Evolutionary conservation across 1,284 basidiomycete species (phyloP).

Genomic region (Butyriboletus appendiculatus): DNA sequence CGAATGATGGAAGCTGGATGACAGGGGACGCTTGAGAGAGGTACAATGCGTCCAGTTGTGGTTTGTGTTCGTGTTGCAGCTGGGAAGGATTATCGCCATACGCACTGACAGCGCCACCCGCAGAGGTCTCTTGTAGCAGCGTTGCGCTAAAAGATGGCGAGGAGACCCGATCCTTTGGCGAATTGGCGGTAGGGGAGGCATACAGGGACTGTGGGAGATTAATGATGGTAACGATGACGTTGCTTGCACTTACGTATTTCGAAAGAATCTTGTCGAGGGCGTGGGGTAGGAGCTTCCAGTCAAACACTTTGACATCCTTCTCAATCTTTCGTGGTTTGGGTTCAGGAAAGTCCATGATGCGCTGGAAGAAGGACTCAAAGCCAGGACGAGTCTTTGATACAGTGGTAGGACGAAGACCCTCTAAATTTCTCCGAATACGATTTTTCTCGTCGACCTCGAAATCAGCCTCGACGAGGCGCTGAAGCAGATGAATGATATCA

Average conservation of each 20-base stretch:
- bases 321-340: slow-evolving; percentile 97
- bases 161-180: slow-evolving; percentile 5
- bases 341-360: slow-evolving; percentile 93
- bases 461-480: slow-evolving; percentile 80
- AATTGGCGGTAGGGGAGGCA: slow-evolving; percentile 20
- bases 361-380: slow-evolving; percentile 86
- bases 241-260: slow-evolving; percentile 78
- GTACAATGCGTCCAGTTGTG: slow-evolving; percentile 19
- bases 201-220: slow-evolving; percentile 45
- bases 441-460: slow-evolving; percentile 98
- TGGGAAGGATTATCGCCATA: slow-evolving; percentile 11
- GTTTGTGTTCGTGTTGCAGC: slow-evolving; percentile 20
- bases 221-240: background rate
- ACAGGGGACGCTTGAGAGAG: slow-evolving; percentile 28
- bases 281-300: slow-evolving; percentile 81
- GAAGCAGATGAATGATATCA: slow-evolving; percentile 92
- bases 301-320: slow-evolving; percentile 97
- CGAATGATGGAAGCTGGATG: slow-evolving; percentile 17
- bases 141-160: slow-evolving; percentile 6
- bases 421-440: slow-evolving; percentile 90
- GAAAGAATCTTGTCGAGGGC: slow-evolving; percentile 91
- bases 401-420: slow-evolving; percentile 89
- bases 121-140: slow-evolving; percentile 6
- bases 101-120: slow-evolving; percentile 6
- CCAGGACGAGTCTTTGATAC: slow-evolving; percentile 85